Conservation (phyloP, 1,284 basidiomycete species). For the Afroboletus lepidellus region DNA sequence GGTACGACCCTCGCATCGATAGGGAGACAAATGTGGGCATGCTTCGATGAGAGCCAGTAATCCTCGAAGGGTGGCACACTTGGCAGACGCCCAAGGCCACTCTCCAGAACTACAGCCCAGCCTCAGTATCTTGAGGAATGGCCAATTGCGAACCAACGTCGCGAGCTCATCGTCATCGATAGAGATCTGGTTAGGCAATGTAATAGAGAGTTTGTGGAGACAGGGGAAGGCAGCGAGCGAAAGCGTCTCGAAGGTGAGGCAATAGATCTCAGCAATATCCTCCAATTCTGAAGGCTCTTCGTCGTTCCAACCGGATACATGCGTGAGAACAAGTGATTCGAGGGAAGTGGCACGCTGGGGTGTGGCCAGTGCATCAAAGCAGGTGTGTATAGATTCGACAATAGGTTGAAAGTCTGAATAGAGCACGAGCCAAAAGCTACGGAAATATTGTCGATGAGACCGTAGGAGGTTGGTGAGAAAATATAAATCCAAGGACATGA, state of each 20-base stretch:
- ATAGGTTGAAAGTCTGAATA: not conserved
- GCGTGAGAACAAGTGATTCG: not conserved
- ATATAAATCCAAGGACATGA: not conserved
- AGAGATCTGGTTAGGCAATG: not conserved
- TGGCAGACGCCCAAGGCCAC: not conserved
- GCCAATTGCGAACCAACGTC: not conserved
- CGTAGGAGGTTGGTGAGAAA: not conserved
- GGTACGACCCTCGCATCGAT: not conserved
- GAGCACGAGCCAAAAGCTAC: not conserved
- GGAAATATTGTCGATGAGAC: not conserved
- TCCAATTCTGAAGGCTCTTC: not conserved
- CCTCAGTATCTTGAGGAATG: not conserved
- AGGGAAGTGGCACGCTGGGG: not conserved
- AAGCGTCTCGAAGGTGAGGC: not conserved
- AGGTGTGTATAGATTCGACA: not conserved
- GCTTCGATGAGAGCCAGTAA: not conserved
- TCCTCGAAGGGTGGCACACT: not conserved
- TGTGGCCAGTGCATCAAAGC: not conserved
- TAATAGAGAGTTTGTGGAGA: not conserved
- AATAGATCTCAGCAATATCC: not conserved
- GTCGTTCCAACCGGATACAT: not conserved
- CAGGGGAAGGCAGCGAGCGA: not conserved
- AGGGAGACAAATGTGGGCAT: not conserved
- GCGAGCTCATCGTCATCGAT: not conserved
- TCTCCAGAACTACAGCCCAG: not conserved